phyloP scores from a whole-genome alignment of 164 flowering plant species.

The Tetrastigma voinierianum region DNA sequence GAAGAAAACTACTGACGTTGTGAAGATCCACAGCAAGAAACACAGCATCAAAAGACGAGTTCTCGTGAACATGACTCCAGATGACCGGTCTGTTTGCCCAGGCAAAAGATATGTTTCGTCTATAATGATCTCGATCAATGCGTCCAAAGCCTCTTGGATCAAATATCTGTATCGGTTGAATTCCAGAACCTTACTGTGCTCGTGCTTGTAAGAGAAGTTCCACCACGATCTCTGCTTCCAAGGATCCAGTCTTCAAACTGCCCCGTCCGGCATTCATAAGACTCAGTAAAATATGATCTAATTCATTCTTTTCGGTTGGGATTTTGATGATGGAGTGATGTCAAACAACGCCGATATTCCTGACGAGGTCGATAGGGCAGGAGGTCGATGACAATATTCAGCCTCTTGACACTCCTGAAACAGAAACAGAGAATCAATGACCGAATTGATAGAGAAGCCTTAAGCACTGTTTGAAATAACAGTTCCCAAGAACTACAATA shows the following conservation, averaged over 20 bases:
- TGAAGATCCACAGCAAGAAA: constrained; percentile 22
- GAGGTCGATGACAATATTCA: no score
- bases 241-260: constrained; percentile 1
- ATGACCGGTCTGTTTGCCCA: constrained; percentile 15
- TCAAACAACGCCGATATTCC: constrained; percentile 8
- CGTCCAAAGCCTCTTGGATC: constrained; percentile 27
- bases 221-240: constrained; percentile 19
- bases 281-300: neutral
- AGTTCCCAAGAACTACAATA: no score
- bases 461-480: no score
- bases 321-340: constrained; percentile 12
- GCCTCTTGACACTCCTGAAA: constrained; percentile 1
- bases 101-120: constrained; percentile 15
- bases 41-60: constrained; percentile 5
- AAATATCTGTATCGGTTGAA: constrained; percentile 12
- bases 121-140: constrained; percentile 9
- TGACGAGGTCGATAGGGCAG: neutral
- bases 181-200: constrained; percentile 12
- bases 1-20: constrained; percentile 9
- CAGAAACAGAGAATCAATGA: neutral
- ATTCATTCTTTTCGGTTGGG: neutral
- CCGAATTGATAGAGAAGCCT: no score
- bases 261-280: neutral
- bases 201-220: constrained; percentile 19
- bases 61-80: constrained; percentile 12